phyloP scores from a whole-genome alignment of 345 rosid species.

The Cardiospermum halicacabum region DNA sequence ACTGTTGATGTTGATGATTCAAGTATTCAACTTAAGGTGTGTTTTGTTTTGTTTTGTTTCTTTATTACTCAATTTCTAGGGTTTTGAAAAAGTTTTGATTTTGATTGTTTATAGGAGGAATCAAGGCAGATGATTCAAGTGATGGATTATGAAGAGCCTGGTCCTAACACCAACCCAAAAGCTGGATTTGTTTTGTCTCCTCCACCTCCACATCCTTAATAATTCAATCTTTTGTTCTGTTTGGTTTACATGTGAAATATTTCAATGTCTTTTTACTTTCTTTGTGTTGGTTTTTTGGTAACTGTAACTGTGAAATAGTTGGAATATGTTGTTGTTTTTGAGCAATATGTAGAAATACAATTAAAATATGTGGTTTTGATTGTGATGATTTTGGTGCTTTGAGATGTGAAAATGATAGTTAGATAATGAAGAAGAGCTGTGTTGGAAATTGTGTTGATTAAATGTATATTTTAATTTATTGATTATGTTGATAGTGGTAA shows the following conservation, averaged over 20 bases:
- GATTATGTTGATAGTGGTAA: neutral
- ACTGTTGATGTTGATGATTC: constrained; percentile 24
- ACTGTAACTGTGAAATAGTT: neutral
- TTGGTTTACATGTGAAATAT: no score
- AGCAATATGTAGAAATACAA: no score
- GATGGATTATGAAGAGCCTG: constrained; percentile 45
- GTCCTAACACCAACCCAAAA: constrained; percentile 45
- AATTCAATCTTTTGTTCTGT: neutral
- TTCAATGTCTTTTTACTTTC: neutral
- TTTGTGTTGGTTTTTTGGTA: neutral
- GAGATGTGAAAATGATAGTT: no score
- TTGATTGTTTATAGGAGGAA: constrained; percentile 34
- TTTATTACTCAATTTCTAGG: neutral
- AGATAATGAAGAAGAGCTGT: no score
- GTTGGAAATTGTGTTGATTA: no score
- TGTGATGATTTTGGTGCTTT: no score
- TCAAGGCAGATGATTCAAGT: constrained; percentile 31
- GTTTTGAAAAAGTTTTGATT: neutral
- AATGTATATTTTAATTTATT: no score
- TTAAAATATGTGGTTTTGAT: no score
- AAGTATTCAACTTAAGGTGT: constrained; percentile 27
- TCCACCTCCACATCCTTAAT: constrained; percentile 30
- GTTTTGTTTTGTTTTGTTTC: neutral
- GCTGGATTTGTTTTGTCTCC: constrained; percentile 33
- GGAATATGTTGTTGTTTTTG: neutral